phyloP scores from a whole-genome alignment of 495 filamentous ascomycete genomes.

The Aspergillus bridgeri region DNA sequence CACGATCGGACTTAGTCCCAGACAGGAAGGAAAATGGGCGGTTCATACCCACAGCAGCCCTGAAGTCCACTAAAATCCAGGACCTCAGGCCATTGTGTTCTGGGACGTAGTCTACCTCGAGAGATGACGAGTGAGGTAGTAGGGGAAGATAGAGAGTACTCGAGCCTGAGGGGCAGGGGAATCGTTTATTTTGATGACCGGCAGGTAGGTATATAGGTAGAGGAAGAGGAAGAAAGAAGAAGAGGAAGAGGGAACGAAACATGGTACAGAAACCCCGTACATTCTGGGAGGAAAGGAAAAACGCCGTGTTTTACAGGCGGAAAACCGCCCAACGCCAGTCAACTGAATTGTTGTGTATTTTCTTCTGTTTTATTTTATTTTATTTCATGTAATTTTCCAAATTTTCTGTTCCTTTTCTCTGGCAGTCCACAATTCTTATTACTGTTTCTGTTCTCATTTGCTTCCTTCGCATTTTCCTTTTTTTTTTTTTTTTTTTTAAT shows the following conservation, averaged over 20 bases:
- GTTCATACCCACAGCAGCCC: conserved; percentile 31
- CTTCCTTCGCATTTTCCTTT: conserved; percentile 17
- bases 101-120: no score
- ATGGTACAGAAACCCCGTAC: conserved; percentile 10
- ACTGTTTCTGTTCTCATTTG: conserved; percentile 8
- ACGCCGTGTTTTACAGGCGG: background rate
- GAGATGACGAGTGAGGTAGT: background rate
- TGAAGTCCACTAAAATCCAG: conserved; percentile 24
- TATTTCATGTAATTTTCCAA: background rate
- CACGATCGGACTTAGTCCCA: background rate
- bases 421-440: conserved; percentile 19
- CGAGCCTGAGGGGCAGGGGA: no score
- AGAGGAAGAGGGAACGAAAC: no score
- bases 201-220: no score
- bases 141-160: no score
- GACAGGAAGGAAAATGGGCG: conserved; percentile 8
- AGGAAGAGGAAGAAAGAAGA: no score
- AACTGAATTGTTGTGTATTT: conserved; percentile 5
- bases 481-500: conserved; percentile 19
- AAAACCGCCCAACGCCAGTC: no score
- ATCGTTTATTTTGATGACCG: no score
- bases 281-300: background rate
- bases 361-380: conserved; percentile 5
- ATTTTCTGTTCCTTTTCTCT: conserved; percentile 4
- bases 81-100: no score